A percentile compares a stretch with the other conserved stretches of the same genome.
Evolutionary conservation across 768 basidiomycete genomes (phyloP).

Genomic region (Auricularia heimuer): DNA sequence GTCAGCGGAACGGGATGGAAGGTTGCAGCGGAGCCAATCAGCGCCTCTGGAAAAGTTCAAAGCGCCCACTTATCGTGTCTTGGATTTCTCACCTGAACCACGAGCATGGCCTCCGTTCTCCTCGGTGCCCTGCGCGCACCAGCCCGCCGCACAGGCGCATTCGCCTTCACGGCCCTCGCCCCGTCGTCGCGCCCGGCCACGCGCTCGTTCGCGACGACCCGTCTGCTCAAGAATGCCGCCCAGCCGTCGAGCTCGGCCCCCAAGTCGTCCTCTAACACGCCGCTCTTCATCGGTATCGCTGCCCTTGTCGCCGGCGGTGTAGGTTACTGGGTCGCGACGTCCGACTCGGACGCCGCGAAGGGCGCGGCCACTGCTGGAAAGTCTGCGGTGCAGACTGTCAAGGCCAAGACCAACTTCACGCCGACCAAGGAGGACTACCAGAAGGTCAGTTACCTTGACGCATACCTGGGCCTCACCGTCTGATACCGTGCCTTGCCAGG

Average conservation of each 20-base stretch:
- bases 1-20: background rate
- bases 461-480: constrained; percentile 2
- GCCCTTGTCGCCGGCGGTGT: constrained; percentile 48
- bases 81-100: background rate
- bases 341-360: constrained; percentile 35
- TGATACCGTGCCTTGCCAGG: constrained; percentile 30
- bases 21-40: background rate
- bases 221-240: background rate
- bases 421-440: constrained; percentile 82
- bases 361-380: constrained; percentile 47
- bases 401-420: constrained; percentile 57
- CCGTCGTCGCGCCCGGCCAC: constrained; percentile 14
- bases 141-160: constrained; percentile 6
- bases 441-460: constrained; percentile 41
- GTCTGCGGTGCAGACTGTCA: constrained; percentile 51
- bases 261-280: constrained; percentile 29
- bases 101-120: background rate
- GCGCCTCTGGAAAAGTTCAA: background rate
- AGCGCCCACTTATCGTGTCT: background rate
- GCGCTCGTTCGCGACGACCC: background rate
- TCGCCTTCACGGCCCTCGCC: constrained; percentile 15
- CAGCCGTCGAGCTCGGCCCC: constrained; percentile 2
- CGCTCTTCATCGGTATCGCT: constrained; percentile 52
- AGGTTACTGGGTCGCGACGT: constrained; percentile 52
- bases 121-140: constrained; percentile 8